Conservation (phyloP, 257 asterid genomes). For the Plantago ovata region DNA sequence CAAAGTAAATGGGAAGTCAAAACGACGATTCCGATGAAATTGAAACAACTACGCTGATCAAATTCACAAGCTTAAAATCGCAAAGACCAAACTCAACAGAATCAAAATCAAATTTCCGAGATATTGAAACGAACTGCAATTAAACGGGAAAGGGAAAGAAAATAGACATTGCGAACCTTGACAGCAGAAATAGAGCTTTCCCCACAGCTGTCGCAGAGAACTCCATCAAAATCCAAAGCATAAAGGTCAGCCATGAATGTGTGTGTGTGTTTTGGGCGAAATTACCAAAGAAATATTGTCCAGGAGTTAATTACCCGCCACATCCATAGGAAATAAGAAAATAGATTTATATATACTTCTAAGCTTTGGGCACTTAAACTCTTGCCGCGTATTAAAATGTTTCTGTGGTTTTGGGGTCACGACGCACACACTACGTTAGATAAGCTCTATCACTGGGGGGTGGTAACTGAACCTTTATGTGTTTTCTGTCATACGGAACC, state of each 20-base stretch:
- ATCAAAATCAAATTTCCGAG: no score
- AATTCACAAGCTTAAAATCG: constrained; percentile 7
- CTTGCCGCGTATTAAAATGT: no score
- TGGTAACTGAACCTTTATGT: no score
- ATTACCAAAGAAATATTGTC: not conserved
- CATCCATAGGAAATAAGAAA: no score
- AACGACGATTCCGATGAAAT: constrained; percentile 1
- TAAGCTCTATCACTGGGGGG: no score
- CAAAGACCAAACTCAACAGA: not conserved
- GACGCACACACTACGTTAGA: no score
- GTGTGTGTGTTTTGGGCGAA: constrained; percentile 1
- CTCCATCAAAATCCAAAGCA: constrained; percentile 96
- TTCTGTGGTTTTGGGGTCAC: no score
- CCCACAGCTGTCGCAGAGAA: constrained; percentile 96
- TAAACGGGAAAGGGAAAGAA: not conserved
- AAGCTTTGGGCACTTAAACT: no score
- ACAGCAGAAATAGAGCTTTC: constrained; percentile 96
- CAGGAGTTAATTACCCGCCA: no score
- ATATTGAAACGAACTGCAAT: no score
- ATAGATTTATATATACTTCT: no score
- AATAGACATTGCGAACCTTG: constrained; percentile 45
- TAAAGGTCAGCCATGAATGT: constrained; percentile 67
- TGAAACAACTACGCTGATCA: not conserved
- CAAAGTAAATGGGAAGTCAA: not conserved
- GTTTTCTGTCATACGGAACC: no score